Conservation (phyloP, 176 grass and related monocot species). For the Cenchrus americanus region DNA sequence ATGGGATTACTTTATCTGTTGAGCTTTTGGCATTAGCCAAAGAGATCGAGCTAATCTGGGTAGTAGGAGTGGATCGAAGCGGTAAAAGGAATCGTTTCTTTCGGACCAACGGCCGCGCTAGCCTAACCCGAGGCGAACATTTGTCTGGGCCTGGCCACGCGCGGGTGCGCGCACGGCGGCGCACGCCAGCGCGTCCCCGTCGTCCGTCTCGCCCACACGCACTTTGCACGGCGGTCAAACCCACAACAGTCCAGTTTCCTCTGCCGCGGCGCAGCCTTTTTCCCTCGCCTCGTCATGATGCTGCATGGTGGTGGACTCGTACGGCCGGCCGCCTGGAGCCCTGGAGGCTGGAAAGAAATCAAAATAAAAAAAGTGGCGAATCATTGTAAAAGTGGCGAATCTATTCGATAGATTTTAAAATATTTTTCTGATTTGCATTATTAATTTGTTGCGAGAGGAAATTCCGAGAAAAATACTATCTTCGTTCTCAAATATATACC, state of each 20-base stretch:
- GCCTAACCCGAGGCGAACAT: slow-evolving; percentile 2
- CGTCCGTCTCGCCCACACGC: background rate
- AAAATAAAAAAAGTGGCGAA: too few species aligned
- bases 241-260: slow-evolving; percentile 7
- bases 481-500: too few species aligned
- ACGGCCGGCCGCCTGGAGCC: background rate
- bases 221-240: background rate
- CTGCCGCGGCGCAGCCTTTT: background rate
- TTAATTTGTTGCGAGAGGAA: too few species aligned
- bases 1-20: background rate
- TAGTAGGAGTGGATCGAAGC: background rate
- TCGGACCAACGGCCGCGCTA: background rate
- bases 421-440: too few species aligned
- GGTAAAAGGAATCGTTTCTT: slow-evolving; percentile 45
- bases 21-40: background rate
- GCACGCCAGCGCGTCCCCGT: background rate
- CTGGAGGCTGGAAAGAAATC: background rate
- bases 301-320: background rate
- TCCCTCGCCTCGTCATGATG: background rate
- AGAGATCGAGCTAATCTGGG: background rate
- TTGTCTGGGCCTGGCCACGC: background rate
- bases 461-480: too few species aligned
- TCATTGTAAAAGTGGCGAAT: too few species aligned
- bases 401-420: too few species aligned
- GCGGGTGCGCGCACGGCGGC: background rate